phyloP scores from a whole-genome alignment of 306 rosid species.

The Astragalus membranaceus region DNA sequence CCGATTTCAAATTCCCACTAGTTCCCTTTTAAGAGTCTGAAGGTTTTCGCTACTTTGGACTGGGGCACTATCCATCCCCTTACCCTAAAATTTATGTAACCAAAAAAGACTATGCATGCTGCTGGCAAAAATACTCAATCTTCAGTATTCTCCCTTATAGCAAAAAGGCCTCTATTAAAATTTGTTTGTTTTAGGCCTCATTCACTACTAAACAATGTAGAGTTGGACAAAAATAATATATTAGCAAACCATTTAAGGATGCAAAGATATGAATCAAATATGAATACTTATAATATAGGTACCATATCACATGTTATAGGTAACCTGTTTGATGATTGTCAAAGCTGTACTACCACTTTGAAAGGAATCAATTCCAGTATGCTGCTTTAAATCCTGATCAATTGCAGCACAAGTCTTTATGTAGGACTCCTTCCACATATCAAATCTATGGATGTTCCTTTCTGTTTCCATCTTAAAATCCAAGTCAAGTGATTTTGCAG shows the following conservation, averaged over 20 bases:
- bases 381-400: slow-evolving; percentile 67
- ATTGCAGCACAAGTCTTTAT: slow-evolving; percentile 52
- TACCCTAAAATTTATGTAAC: too few species aligned
- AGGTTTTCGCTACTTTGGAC: too few species aligned
- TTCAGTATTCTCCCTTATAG: too few species aligned
- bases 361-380: slow-evolving; percentile 53
- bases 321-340: slow-evolving; percentile 83
- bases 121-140: too few species aligned
- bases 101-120: too few species aligned
- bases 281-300: slow-evolving; percentile 9
- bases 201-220: neutral
- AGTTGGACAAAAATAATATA: neutral
- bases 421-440: slow-evolving; percentile 66
- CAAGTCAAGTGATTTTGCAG: slow-evolving; percentile 42
- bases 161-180: too few species aligned
- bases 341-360: slow-evolving; percentile 72
- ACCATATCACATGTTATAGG: neutral
- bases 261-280: neutral
- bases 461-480: slow-evolving; percentile 43
- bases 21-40: too few species aligned
- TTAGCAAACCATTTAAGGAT: neutral
- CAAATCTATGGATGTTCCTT: slow-evolving; percentile 31
- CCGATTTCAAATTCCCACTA: too few species aligned
- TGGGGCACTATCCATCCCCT: too few species aligned
- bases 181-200: too few species aligned